Evolutionary conservation across 805 yeast species (phyloP).

Genomic region (Ogataea thermomethanolica): DNA sequence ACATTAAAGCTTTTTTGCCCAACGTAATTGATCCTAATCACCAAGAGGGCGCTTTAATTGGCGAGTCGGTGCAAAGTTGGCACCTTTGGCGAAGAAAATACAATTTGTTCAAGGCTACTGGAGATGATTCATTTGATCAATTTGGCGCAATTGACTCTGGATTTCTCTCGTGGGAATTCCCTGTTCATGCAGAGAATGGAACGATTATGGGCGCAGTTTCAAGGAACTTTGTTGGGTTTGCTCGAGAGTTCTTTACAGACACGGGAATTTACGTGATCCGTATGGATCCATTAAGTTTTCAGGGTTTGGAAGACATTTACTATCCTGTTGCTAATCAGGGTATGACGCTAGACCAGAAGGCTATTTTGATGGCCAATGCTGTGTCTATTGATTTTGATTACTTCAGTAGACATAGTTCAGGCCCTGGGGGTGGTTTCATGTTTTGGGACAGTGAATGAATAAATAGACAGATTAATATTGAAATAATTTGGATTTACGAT

Average conservation of each 20-base stretch:
- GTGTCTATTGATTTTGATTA: slow-evolving; percentile 94
- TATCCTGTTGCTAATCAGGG: slow-evolving; percentile 40
- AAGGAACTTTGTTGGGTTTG: slow-evolving; percentile 93
- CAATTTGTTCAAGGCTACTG: slow-evolving; percentile 58
- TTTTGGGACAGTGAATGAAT: slow-evolving; percentile 18
- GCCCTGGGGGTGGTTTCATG: slow-evolving; percentile 46
- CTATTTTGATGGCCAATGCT: slow-evolving; percentile 81
- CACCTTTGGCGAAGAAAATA: slow-evolving; percentile 91
- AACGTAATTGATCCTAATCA: slow-evolving; percentile 36
- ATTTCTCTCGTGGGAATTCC: slow-evolving; percentile 81
- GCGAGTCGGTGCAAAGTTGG: slow-evolving; percentile 91
- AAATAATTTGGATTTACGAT: not conserved
- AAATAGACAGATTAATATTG: slow-evolving; percentile 1
- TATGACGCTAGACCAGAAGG: slow-evolving; percentile 76
- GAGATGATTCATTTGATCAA: slow-evolving; percentile 55
- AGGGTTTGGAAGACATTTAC: slow-evolving; percentile 51
- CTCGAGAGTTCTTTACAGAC: slow-evolving; percentile 89
- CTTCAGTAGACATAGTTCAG: slow-evolving; percentile 84
- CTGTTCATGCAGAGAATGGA: slow-evolving; percentile 58
- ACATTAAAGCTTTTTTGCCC: slow-evolving; percentile 70
- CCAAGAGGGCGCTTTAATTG: slow-evolving; percentile 52
- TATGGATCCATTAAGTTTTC: slow-evolving; percentile 71
- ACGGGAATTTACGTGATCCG: slow-evolving; percentile 88
- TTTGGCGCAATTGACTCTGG: slow-evolving; percentile 88
- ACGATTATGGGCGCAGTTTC: slow-evolving; percentile 72